These are phyloP conservation scores for Cordyceps militaris DNA, from an alignment of 2,329 filamentous ascomycete genomes.

Conservation along the genomic window DNA sequence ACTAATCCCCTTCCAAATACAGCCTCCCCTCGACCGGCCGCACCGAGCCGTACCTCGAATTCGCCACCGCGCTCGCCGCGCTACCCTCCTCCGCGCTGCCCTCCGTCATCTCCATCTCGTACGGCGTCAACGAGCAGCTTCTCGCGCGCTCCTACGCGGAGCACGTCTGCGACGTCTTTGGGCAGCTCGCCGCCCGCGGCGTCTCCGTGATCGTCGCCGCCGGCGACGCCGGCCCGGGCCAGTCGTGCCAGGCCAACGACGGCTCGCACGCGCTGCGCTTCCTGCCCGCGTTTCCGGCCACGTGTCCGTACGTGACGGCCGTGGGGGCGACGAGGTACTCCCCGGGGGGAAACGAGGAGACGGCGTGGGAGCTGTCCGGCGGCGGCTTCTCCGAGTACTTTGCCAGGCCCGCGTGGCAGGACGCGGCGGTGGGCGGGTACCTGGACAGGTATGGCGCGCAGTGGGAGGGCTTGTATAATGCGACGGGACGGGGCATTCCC, in stretches of 20 bases:
- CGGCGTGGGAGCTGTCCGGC: conserved; percentile 44
- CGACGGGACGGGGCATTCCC: conserved; percentile 49
- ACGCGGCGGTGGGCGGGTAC: conserved; percentile 40
- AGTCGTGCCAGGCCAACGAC: conserved; percentile 31
- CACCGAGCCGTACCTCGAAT: conserved; percentile 62
- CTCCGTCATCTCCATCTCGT: conserved; percentile 60
- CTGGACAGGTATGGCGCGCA: conserved; percentile 35
- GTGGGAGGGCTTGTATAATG: conserved; percentile 42
- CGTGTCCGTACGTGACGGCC: conserved; percentile 54
- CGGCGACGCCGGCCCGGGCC: conserved; percentile 45
- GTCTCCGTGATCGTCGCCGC: conserved; percentile 59
- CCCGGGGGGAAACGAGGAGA: conserved; percentile 39
- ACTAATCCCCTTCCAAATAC: conserved; percentile 1
- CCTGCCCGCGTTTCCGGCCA: conserved; percentile 28
- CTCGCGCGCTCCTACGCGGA: conserved; percentile 52
- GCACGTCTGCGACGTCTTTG: conserved; percentile 48
- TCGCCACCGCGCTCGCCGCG: conserved; percentile 52
- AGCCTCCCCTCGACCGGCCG: conserved; percentile 17
- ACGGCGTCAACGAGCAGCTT: conserved; percentile 61
- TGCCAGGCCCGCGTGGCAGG: conserved; percentile 36
- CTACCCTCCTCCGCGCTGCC: conserved; percentile 50
- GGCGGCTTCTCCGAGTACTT: conserved; percentile 46
- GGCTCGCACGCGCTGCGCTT: conserved; percentile 28
- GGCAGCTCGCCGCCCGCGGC: conserved; percentile 57
- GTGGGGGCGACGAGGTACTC: conserved; percentile 48